Base-by-base conservation (phyloP, 2,329 filamentous ascomycete species). In the Neoscytalidium dimidiatum region DNA sequence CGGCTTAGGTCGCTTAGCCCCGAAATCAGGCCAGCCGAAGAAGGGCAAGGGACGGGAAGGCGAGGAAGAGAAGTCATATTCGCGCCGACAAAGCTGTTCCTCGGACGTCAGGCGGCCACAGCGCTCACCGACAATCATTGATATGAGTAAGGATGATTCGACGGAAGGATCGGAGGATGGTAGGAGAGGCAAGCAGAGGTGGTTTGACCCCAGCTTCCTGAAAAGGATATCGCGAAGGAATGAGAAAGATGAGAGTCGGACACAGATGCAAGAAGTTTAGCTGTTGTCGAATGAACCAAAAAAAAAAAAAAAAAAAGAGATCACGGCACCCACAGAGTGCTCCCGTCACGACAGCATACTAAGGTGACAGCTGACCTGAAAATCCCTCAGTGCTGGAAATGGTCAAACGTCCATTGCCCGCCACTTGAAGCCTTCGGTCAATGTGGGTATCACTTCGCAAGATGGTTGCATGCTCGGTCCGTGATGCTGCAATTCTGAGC, bases 201-300 rank as follows among this genome's bases (percentile, higher is more conserved):
- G 56, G 56, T 60, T 46, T 19, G 26, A 46, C 23, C 38, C 26
- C 0, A 46, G 28, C 13, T 17, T 60, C n/a, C 19, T 60, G n/a
- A 46, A 60, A n/a, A 44, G 41, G 4, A 60, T 60, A 31, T 60
- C 56, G 33, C 38, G 41, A 28, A 60, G 26, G n/a, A 46, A 60
- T 21, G 56, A 46, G n/a, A 60, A 60, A 23, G 14, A 23, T 11
- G 56, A 23, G 2, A 46, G 43, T 4, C n/a, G 17, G 56, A 46
- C 41, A 23, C 38, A 44, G 28, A 31, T 28, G 26, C 56, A 60
- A 41, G 56, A 60, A 28, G 56, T 60, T 33, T 60, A 60, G 41
- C 26, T 46, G 41, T 33, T 14, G 41, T 7, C 56, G 31, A 60
- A 60, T 60, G 38, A 46, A 52, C 8, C n/a, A n/a, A n/a, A n/a